Conservation (phyloP, 2,329 filamentous ascomycete genomes). For the Dactylellina sp. region DNA sequence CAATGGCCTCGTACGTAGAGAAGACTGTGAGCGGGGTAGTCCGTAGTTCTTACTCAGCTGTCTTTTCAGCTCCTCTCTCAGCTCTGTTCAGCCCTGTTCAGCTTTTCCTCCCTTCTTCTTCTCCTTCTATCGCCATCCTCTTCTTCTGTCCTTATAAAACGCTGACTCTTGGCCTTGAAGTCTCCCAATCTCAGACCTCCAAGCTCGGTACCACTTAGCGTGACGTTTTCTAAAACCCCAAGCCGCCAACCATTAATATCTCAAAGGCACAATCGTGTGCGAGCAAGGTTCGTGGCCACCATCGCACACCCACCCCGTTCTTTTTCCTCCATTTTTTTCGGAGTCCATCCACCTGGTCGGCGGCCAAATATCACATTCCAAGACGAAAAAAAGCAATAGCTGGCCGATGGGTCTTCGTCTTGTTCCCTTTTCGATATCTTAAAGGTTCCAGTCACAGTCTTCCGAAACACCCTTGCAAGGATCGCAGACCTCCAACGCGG, state of each 20-base stretch:
- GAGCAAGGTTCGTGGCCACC: constrained; percentile 39
- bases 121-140: constrained; percentile 5
- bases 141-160: constrained; percentile 19
- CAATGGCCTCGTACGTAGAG: background rate
- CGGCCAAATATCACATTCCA: constrained; percentile 47
- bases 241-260: constrained; percentile 53
- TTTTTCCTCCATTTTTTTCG: constrained; percentile 42
- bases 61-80: background rate
- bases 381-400: constrained; percentile 48
- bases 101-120: constrained; percentile 9
- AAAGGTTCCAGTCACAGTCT: constrained; percentile 45
- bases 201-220: constrained; percentile 29
- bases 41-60: constrained; percentile 3
- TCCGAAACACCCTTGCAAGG: constrained; percentile 57
- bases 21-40: background rate
- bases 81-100: background rate
- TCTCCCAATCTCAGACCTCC: background rate
- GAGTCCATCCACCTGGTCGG: constrained; percentile 43
- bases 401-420: constrained; percentile 32
- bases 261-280: constrained; percentile 39
- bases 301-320: constrained; percentile 23
- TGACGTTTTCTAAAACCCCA: constrained; percentile 31
- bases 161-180: constrained; percentile 20
- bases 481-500: constrained; percentile 50
- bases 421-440: constrained; percentile 31